Evolutionary conservation across 139 green algal species (phyloP).

Genomic region (Coelastrella sp.): DNA sequence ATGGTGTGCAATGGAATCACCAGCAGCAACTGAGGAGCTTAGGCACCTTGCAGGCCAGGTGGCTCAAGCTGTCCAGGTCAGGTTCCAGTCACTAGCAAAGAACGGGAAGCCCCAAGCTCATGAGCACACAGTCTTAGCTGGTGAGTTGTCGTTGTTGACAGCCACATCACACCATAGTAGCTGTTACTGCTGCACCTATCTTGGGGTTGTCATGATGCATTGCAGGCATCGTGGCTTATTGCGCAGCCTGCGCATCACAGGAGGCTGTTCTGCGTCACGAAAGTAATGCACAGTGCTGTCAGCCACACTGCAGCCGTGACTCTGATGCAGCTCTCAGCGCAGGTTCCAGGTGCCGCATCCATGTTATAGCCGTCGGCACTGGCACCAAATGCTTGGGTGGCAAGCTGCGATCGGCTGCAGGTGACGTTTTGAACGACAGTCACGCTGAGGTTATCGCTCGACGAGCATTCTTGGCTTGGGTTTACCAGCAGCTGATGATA

Average conservation of each 20-base stretch:
- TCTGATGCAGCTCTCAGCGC: not conserved
- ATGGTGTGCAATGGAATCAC: not conserved
- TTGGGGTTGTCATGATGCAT: too few species aligned
- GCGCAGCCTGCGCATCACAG: too few species aligned
- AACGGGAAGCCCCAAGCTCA: conserved; percentile 83
- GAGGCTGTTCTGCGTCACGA: too few species aligned
- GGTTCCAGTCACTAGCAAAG: conserved; percentile 68
- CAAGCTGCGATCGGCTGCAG: conserved; percentile 31
- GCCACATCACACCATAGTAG: conserved; percentile 1
- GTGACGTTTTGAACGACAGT: conserved; percentile 78
- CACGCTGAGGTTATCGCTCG: conserved; percentile 85
- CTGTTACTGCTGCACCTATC: too few species aligned
- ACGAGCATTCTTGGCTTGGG: conserved; percentile 76
- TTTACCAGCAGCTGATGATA: conserved; percentile 70
- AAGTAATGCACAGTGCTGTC: too few species aligned
- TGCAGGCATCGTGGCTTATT: conserved; percentile 31
- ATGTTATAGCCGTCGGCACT: conserved; percentile 77
- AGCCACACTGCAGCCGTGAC: too few species aligned
- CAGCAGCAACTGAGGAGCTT: not conserved
- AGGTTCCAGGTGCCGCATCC: not conserved
- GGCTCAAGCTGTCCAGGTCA: conserved; percentile 50
- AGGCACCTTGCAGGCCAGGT: conserved; percentile 35
- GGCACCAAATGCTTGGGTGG: conserved; percentile 87
- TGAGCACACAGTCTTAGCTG: conserved; percentile 85
- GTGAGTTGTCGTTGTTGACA: too few species aligned